Evolutionary conservation across 768 basidiomycete genomes (phyloP).

Genomic region (Pulveroboletus sp.): DNA sequence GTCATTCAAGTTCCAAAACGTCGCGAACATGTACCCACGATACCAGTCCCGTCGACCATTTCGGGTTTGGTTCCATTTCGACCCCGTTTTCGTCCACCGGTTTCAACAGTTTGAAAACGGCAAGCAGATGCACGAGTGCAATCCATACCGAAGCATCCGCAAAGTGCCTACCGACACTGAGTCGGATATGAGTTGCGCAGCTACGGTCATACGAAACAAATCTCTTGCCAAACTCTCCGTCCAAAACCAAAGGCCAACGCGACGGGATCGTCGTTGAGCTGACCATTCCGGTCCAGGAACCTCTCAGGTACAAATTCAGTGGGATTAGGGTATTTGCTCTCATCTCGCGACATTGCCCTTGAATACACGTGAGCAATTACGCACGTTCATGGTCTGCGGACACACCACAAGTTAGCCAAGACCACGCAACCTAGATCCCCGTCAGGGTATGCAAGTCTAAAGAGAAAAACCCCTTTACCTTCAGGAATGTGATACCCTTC

Average conservation of each 20-base stretch:
- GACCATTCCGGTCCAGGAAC: constrained; percentile 21
- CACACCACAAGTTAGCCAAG: constrained; percentile 29
- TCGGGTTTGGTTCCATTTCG: constrained; percentile 22
- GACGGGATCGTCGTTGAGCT: constrained; percentile 22
- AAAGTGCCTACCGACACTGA: constrained; percentile 27
- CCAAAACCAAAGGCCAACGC: constrained; percentile 27
- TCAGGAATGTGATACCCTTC: constrained; percentile 24
- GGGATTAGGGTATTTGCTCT: constrained; percentile 23
- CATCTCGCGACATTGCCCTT: constrained; percentile 30
- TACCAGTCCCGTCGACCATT: constrained; percentile 26
- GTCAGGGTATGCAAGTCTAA: constrained; percentile 8
- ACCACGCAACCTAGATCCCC: constrained; percentile 24
- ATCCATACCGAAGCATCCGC: constrained; percentile 32
- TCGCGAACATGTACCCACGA: constrained; percentile 19
- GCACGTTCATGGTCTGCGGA: background rate
- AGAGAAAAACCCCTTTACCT: constrained; percentile 11
- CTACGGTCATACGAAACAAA: background rate
- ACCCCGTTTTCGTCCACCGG: constrained; percentile 22
- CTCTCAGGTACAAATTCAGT: constrained; percentile 28
- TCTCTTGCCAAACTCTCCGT: constrained; percentile 25
- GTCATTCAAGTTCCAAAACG: constrained; percentile 1
- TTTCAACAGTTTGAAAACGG: constrained; percentile 29
- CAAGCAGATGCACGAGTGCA: constrained; percentile 27
- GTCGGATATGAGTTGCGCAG: constrained; percentile 1
- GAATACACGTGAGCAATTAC: constrained; percentile 5